phyloP scores from a whole-genome alignment of 2,329 filamentous ascomycete genomes.

The Fusarium humuli region DNA sequence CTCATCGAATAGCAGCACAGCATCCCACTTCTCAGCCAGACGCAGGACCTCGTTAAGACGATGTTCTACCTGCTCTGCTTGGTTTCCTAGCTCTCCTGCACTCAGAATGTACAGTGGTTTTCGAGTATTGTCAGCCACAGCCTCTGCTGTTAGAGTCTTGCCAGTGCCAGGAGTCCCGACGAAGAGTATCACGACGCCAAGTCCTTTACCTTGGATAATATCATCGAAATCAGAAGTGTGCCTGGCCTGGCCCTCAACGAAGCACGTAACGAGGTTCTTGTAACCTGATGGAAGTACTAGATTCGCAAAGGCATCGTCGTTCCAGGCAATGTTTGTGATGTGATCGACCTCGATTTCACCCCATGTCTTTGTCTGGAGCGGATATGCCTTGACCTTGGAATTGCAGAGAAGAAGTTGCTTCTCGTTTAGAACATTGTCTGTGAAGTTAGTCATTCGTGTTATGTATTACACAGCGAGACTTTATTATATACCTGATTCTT shows the following conservation, averaged over 20 bases:
- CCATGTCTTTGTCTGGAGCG: background rate
- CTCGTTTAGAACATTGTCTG: background rate
- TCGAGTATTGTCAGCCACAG: background rate
- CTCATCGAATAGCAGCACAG: constrained; percentile 8
- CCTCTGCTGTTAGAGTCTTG: constrained; percentile 19
- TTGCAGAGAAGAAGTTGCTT: background rate
- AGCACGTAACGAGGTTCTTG: background rate
- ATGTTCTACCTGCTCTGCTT: constrained; percentile 1
- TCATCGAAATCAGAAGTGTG: background rate
- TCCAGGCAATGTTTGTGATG: background rate
- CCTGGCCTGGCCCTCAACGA: background rate
- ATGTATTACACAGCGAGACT: background rate
- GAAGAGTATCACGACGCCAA: constrained; percentile 4
- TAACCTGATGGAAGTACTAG: background rate
- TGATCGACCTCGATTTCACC: background rate
- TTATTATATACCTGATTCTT: background rate
- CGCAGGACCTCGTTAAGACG: constrained; percentile 7
- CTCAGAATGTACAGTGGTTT: constrained; percentile 18
- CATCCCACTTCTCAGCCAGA: constrained; percentile 3
- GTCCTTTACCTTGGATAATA: constrained; percentile 5
- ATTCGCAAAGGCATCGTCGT: background rate
- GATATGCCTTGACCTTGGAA: background rate
- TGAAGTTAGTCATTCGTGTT: background rate
- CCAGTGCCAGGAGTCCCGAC: constrained; percentile 21
- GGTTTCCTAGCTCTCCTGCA: background rate